Percentiles rank a stretch among this genome's conserved stretches.
phyloP scores from a whole-genome alignment of 2,329 filamentous ascomycete genomes.

The Penicillium expansum region DNA sequence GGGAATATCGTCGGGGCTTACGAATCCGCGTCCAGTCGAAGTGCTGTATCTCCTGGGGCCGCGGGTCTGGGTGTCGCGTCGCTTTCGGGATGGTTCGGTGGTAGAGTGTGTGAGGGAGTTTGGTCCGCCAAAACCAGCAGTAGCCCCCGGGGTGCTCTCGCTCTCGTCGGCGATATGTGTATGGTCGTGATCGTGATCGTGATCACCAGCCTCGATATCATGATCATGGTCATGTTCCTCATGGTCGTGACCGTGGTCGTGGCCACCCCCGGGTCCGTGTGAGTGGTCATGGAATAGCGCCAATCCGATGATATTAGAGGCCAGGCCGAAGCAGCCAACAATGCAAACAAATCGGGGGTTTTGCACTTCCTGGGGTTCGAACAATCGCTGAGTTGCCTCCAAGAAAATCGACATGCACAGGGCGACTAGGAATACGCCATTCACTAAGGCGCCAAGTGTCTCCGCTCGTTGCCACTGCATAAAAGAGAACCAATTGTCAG shows the following conservation, averaged over 20 bases:
- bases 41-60: slow-evolving; percentile 42
- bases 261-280: slow-evolving; percentile 58
- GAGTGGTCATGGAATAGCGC: slow-evolving; percentile 91
- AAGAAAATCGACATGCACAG: slow-evolving; percentile 95
- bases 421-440: slow-evolving; percentile 95
- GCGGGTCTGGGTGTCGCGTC: slow-evolving; percentile 28
- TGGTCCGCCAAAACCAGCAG: slow-evolving; percentile 13
- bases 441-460: slow-evolving; percentile 92
- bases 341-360: slow-evolving; percentile 85
- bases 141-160: background rate
- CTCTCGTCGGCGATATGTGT: background rate
- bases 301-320: slow-evolving; percentile 85
- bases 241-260: slow-evolving; percentile 51
- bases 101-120: slow-evolving; percentile 30
- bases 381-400: slow-evolving; percentile 86
- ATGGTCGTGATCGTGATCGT: slow-evolving; percentile 40
- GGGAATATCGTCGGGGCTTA: slow-evolving; percentile 66
- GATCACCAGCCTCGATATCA: slow-evolving; percentile 55
- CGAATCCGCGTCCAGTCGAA: slow-evolving; percentile 57
- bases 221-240: slow-evolving; percentile 45
- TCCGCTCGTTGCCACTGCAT: slow-evolving; percentile 89
- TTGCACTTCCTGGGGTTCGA: slow-evolving; percentile 83
- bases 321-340: slow-evolving; percentile 80
- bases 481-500: slow-evolving; percentile 10
- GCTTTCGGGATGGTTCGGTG: slow-evolving; percentile 32